Percentiles rank a stretch among this genome's conserved stretches.
These are phyloP conservation scores for Ustilago sp. DNA, from an alignment of 1,284 basidiomycete species.

Conservation along the genomic window DNA sequence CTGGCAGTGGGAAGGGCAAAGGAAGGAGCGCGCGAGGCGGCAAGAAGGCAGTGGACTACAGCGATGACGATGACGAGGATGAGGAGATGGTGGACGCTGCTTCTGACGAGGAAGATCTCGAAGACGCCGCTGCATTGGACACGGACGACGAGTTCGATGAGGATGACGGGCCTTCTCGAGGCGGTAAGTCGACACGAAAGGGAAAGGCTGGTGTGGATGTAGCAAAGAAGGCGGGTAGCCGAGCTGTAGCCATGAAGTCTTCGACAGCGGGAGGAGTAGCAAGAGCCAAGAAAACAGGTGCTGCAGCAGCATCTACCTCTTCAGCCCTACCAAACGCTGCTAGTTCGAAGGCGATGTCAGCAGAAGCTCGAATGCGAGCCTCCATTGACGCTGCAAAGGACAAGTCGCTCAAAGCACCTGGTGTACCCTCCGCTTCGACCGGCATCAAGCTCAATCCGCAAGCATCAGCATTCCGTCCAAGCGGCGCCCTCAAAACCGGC, in stretches of 20 bases:
- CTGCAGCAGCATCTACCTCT: constrained; percentile 1
- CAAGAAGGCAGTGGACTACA: constrained; percentile 19
- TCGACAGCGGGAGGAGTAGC: constrained; percentile 1
- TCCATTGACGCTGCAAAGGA: constrained; percentile 45
- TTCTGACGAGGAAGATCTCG: constrained; percentile 32
- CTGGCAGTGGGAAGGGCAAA: constrained; percentile 1
- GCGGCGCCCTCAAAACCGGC: constrained; percentile 8
- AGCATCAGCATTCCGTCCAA: constrained; percentile 37
- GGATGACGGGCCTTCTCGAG: constrained; percentile 3
- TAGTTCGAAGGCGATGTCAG: constrained; percentile 32
- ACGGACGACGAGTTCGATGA: constrained; percentile 29
- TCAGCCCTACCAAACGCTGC: background rate
- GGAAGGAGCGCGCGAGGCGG: constrained; percentile 2
- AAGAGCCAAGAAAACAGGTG: constrained; percentile 13
- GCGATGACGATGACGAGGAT: constrained; percentile 29
- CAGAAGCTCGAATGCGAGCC: constrained; percentile 40
- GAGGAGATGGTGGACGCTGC: constrained; percentile 38
- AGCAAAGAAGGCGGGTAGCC: constrained; percentile 9
- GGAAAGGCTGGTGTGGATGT: background rate
- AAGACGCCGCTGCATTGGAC: constrained; percentile 12
- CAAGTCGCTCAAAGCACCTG: constrained; percentile 29
- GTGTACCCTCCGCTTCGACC: background rate
- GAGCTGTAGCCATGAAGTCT: constrained; percentile 7
- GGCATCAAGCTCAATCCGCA: constrained; percentile 43
- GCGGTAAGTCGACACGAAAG: constrained; percentile 10